These are phyloP conservation scores for Calocera cornea DNA, from an alignment of 768 basidiomycete species.

Conservation along the genomic window DNA sequence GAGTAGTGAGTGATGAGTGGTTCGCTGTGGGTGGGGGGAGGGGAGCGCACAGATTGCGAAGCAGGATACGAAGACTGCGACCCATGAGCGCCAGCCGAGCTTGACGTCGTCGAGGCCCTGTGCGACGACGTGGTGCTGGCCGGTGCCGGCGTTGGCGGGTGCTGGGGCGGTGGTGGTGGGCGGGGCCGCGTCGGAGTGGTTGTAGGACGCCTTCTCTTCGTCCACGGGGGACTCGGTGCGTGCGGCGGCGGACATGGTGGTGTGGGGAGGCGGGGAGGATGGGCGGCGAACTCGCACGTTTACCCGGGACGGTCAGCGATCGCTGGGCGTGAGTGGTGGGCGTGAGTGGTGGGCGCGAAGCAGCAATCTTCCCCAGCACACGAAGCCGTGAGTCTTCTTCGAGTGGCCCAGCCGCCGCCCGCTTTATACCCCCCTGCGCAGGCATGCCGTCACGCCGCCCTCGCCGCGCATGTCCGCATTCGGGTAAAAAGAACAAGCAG, in stretches of 20 bases:
- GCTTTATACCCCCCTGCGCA: too few species aligned
- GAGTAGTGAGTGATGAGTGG: not conserved
- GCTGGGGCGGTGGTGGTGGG: not conserved
- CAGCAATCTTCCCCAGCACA: too few species aligned
- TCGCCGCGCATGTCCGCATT: too few species aligned
- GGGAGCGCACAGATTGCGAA: conserved; percentile 1
- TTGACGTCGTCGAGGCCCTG: conserved; percentile 1
- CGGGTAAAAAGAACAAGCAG: too few species aligned
- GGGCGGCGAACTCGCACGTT: not conserved
- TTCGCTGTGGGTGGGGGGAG: not conserved
- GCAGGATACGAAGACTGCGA: conserved; percentile 7
- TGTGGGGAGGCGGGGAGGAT: not conserved
- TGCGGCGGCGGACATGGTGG: not conserved
- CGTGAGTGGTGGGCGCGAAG: too few species aligned
- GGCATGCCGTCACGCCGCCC: too few species aligned
- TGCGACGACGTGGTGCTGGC: not conserved
- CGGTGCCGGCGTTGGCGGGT: not conserved
- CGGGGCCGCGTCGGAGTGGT: not conserved
- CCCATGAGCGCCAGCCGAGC: conserved; percentile 9
- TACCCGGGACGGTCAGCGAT: not conserved
- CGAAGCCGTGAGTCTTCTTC: too few species aligned
- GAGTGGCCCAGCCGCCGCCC: too few species aligned
- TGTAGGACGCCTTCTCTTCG: not conserved
- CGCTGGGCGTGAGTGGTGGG: too few species aligned
- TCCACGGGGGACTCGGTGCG: not conserved